phyloP scores from a whole-genome alignment of 306 rosid genomes.

The Crotalaria pallida region DNA sequence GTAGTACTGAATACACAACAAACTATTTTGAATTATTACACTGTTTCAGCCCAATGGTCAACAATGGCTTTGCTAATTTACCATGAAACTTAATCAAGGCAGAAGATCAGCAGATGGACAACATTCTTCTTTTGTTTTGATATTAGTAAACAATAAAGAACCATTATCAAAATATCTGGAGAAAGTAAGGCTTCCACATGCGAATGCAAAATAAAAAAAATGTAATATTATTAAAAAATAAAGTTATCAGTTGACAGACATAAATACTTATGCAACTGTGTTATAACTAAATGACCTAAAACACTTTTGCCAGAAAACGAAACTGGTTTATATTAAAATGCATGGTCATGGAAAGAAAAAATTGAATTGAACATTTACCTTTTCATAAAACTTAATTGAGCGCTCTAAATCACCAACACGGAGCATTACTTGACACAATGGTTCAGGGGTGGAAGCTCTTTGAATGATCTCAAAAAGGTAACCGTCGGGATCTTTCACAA shows the following conservation, averaged over 20 bases:
- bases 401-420: conserved; percentile 93
- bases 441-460: conserved; percentile 75
- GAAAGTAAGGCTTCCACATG: neutral
- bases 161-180: neutral
- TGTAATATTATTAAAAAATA: neutral
- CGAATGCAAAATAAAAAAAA: neutral
- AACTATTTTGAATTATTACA: neutral
- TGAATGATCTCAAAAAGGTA: conserved; percentile 76
- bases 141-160: neutral
- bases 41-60: neutral
- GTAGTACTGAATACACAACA: neutral
- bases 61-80: neutral
- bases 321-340: neutral
- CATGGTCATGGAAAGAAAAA: neutral
- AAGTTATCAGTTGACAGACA: neutral
- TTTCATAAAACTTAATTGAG: conserved; percentile 83
- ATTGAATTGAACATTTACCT: conserved; percentile 41
- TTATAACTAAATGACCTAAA: neutral
- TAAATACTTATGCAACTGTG: neutral
- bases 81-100: neutral
- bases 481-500: conserved; percentile 96
- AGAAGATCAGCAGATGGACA: neutral
- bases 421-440: conserved; percentile 94
- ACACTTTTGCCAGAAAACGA: neutral
- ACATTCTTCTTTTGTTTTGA: neutral